Evolutionary conservation across 768 basidiomycete species (phyloP), one percentile per base, ranked within the genome.

Genomic region (Paxillus rubicundulus): DNA sequence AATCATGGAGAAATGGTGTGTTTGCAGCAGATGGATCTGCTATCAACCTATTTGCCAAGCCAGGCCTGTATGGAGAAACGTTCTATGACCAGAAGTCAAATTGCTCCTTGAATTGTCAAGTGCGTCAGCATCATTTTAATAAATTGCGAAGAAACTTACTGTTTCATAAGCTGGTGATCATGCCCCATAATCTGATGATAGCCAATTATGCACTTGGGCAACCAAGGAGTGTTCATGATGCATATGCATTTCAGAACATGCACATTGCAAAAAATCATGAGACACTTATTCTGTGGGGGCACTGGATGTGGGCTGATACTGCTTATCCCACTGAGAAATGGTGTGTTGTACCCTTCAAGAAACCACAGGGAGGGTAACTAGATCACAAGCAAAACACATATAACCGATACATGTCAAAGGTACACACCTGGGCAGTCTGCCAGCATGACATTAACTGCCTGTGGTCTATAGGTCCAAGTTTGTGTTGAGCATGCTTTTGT

Each of bases 1-100:
- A 0, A 2, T 27, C 20, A 9, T 78, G 74, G 74, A 43, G 64
- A n/a, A 28, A 55, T 54, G 59, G 64, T 21, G n/a, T n/a, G n/a
- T n/a, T n/a, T n/a, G n/a, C n/a, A n/a, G n/a, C n/a, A n/a, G n/a
- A n/a, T n/a, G n/a, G n/a, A n/a, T n/a, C n/a, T n/a, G n/a, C n/a
- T n/a, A n/a, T n/a, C n/a, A n/a, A n/a, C n/a, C n/a, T n/a, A n/a
- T n/a, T n/a, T n/a, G n/a, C n/a, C n/a, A n/a, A n/a, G n/a, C n/a
- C n/a, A n/a, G n/a, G n/a, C n/a, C n/a, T n/a, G n/a, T n/a, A n/a
- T n/a, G n/a, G n/a, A n/a, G n/a, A n/a, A n/a, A n/a, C n/a, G n/a
- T n/a, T n/a, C n/a, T n/a, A n/a, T n/a, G n/a, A n/a, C n/a, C n/a
- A n/a, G n/a, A n/a, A n/a, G n/a, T n/a, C n/a, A n/a, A n/a, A n/a